phyloP scores from a whole-genome alignment of 345 rosid species.

The Gynandropsis gynandra region DNA sequence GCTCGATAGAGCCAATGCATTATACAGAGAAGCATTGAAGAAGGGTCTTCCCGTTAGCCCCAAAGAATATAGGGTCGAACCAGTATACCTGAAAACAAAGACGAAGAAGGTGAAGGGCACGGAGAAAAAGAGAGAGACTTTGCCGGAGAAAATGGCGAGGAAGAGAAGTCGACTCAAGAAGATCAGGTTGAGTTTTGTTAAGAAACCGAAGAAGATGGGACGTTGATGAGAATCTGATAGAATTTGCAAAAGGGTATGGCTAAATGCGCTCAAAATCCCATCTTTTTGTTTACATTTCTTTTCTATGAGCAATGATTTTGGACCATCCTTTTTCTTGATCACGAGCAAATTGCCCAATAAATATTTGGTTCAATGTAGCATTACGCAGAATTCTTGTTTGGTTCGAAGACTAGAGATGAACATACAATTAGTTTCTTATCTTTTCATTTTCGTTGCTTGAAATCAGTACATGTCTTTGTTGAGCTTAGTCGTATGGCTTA shows the following conservation, averaged over 20 bases:
- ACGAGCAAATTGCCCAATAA: conserved; percentile 14
- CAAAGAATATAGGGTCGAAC: conserved; percentile 61
- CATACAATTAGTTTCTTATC: background rate
- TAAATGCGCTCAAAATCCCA: background rate
- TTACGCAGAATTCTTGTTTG: conserved; percentile 7
- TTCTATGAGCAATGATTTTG: background rate
- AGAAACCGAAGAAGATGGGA: conserved; percentile 66
- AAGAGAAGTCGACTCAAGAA: conserved; percentile 76
- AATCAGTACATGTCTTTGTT: background rate
- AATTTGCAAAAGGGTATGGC: background rate
- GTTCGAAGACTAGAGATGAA: background rate
- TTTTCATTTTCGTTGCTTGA: background rate
- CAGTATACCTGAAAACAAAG: conserved; percentile 58
- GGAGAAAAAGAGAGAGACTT: conserved; percentile 84
- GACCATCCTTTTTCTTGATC: conserved; percentile 13
- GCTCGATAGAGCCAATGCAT: conserved; percentile 63
- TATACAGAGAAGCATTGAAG: conserved; percentile 56
- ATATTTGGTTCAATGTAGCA: conserved; percentile 17
- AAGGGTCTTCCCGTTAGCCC: conserved; percentile 66
- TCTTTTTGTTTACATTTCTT: conserved; percentile 16
- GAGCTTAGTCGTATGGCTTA: background rate
- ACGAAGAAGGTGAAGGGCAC: conserved; percentile 43
- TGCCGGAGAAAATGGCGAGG: conserved; percentile 91
- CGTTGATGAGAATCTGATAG: conserved; percentile 14
- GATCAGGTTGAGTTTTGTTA: conserved; percentile 82